Base-by-base conservation (phyloP, 331 rosid species). In the Prunus yedoensis region DNA sequence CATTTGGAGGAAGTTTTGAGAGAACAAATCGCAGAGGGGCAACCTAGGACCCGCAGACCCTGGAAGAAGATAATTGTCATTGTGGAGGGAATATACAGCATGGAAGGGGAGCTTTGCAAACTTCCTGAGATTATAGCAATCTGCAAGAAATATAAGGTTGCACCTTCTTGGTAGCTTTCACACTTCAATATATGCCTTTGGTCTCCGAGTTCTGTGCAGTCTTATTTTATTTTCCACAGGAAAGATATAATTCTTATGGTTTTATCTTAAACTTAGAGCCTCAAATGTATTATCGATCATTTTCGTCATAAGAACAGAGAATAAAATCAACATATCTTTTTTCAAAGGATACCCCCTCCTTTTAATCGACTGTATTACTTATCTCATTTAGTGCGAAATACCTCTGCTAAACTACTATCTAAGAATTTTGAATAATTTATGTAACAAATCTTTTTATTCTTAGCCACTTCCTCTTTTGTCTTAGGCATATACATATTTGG, bases 401-500 rank as follows among this genome's bases (percentile, higher is more conserved):
- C 63, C 7, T 70, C 41, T 35, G 21, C 53, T 71, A 20, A 56
- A 71, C 41, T 56, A 14, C 18, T 70, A 15, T 30, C 15, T 25
- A 47, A 10, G 64, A 59, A 14, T 56, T n/a, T 35, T 14, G 21
- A 32, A 43, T 53, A 11, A 56, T 68, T 7, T 30, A 8, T 35
- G 61, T 47, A 13, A 8, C 47, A 12, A 14, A 47, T 18, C 43
- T 47, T 47, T 28, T 54, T 41, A 18, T 23, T 45, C 68, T 73
- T 21, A 25, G 15, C 16, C 27, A 45, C 59, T 81, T 66, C 30
- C n/a, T 52, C 1, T 64, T 74, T 47, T 61, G 10, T 67, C 45
- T 16, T 73, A 93, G 98, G 97, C 82, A 18, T 93, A 89, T 72
- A 82, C 88, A 45, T 91, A 93, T 79, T 89, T 93, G 90, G 98